Conservation (phyloP, 106 monocot genomes). For the Dioscorea dumetorum region DNA sequence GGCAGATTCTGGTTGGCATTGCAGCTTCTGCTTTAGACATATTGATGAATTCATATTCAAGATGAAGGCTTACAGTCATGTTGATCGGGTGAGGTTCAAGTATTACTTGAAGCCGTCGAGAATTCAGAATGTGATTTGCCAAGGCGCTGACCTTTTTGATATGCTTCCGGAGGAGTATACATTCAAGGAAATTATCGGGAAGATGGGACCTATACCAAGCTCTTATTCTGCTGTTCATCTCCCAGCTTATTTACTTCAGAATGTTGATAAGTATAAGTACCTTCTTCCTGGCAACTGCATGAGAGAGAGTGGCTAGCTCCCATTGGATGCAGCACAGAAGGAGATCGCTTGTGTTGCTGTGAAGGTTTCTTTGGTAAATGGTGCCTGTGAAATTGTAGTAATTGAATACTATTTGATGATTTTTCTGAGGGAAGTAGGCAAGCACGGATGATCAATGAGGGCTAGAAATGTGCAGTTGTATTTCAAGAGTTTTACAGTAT, state of each 20-base stretch:
- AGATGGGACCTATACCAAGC: constrained; percentile 74
- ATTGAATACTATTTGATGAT: no score
- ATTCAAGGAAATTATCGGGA: constrained; percentile 71
- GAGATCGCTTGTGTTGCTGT: background rate
- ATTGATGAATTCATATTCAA: constrained; percentile 78
- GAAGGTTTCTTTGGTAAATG: no score
- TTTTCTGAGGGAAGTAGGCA: no score
- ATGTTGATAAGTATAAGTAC: constrained; percentile 49
- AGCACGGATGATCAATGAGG: no score
- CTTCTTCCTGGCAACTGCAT: constrained; percentile 76
- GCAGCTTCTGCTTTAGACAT: constrained; percentile 83
- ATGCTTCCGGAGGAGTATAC: constrained; percentile 96
- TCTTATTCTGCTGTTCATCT: constrained; percentile 65
- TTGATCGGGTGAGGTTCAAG: constrained; percentile 60
- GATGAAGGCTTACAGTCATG: constrained; percentile 92
- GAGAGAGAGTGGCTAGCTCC: constrained; percentile 49
- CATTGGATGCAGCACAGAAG: background rate
- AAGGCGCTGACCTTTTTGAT: constrained; percentile 79
- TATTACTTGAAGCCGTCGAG: constrained; percentile 60
- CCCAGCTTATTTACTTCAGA: constrained; percentile 51
- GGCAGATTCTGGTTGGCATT: constrained; percentile 90
- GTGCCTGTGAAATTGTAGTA: no score
- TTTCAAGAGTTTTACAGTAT: no score
- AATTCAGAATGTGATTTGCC: constrained; percentile 82
- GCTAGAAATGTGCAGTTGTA: no score